Base-by-base conservation (phyloP, 2,329 filamentous ascomycete species). In the Alternaria gansuensis region DNA sequence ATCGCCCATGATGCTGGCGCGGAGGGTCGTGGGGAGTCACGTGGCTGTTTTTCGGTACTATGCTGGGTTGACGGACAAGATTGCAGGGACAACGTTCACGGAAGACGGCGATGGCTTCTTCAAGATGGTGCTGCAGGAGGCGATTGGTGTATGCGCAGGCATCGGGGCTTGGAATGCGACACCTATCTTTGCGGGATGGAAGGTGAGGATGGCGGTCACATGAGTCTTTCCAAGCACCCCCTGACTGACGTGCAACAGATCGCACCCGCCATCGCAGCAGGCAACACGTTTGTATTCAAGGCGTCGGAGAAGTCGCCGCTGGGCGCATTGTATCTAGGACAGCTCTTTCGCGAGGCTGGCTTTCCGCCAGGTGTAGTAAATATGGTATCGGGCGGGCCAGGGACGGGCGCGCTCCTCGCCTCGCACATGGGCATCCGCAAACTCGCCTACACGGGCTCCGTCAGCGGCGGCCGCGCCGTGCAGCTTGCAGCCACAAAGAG, bases 331-430 rank as follows among this genome's bases (percentile, higher is more conserved):
- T 56, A 70, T 14, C 49, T 70, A 4, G 69, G 63, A 4, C 55
- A 64, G 4, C 60, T 78, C 2, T 52, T 78, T 54, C 67, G 74
- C 33, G 71, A 78, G 55, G 70, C 72, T 40, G 69, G 67, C 21
- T 75, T 79, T 44, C 78, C 77, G 4, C 73, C 78, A 31, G 79
- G 78, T 13, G 78, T 80, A 1, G 64, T 81, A 52, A 78, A 81
- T 63, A 70, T 68, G 8, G 2, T 75, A 5, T 65, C 72, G 1
- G 72, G 72, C 6, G 70, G 67, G 41, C 76, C 76, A 3, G 59
- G 61, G 14, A 74, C 71, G 0, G 76, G 76, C 17, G 74, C 72
- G n/a, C 59, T 74, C 13, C 28, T 82, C 7, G 74, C 79, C 2
- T 66, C 66, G 1, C 80, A 81, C 45, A 79, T 79, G 74, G 69